Evolutionary conservation across 768 basidiomycete species (phyloP).

Genomic region (Rhodosporidiobolus odoratus): DNA sequence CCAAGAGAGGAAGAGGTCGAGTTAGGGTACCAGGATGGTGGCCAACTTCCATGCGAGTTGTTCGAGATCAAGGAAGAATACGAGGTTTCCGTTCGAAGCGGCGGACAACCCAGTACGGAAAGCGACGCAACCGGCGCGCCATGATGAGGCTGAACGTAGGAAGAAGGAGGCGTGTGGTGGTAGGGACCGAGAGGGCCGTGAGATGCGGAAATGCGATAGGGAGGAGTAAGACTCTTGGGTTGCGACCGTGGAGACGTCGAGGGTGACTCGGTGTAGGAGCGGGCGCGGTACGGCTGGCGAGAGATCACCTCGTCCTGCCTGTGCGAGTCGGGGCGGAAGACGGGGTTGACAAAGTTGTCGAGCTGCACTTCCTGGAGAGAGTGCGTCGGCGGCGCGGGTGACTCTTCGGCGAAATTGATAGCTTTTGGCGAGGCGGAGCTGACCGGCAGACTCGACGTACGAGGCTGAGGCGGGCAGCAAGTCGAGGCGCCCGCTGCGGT

Average conservation of each 20-base stretch:
- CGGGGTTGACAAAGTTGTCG: no score
- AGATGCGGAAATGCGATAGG: neutral
- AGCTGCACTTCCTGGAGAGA: no score
- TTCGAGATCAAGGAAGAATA: neutral
- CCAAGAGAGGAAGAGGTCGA: conserved; percentile 1
- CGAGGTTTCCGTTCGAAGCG: neutral
- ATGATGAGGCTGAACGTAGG: neutral
- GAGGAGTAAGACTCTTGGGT: conserved; percentile 6
- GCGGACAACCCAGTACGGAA: neutral
- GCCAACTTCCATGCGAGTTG: conserved; percentile 2
- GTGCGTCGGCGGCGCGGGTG: neutral
- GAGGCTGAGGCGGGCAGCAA: neutral
- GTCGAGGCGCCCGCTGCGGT: neutral
- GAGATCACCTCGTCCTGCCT: conserved; percentile 9
- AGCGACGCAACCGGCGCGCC: neutral
- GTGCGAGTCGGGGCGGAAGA: neutral
- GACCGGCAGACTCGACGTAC: neutral
- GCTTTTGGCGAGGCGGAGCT: neutral
- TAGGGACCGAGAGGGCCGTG: neutral
- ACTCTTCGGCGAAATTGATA: neutral
- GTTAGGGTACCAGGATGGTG: neutral
- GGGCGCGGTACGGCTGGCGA: conserved; percentile 6
- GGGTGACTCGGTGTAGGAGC: neutral
- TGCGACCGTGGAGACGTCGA: neutral
- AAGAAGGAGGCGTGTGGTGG: neutral